Evolutionary conservation across 2,329 filamentous ascomycete species (phyloP), one percentile per base, ranked within the genome.

Genomic region (Ilyonectria sp.): DNA sequence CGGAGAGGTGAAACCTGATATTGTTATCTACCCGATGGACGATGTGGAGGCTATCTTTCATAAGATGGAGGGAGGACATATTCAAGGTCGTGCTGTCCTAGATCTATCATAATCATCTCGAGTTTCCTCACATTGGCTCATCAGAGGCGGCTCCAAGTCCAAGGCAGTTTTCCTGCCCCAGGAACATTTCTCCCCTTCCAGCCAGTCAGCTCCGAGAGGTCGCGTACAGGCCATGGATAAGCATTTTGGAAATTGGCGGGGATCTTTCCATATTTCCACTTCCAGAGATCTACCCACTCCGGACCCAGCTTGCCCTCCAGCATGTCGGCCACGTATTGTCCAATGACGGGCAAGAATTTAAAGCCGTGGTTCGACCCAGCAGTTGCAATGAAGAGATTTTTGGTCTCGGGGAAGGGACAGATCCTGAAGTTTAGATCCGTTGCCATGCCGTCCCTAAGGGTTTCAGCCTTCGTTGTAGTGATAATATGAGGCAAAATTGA

Each of bases 291-390:
- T 10, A 64, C 70, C 53, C 85, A 74, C 43, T 83, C 83, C 1
- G 77, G n/a, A 79, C 80, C 71, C 17, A 87, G 77, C 1, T 69
- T 80, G 2, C 82, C 63, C 35, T 74, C 70, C 0, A 74, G 17
- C 3, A 73, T 46, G 6, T 74, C 70, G 19, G 49, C 82, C 62
- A 87, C 79, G 71, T 85, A 86, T 57, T 85, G 83, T 13, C 86
- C 86, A n/a, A 87, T 77, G 15, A 87, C 80, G 40, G 86, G 86
- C 65, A 87, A 79, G 77, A 87, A 87, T 70, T 87, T 87, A 76
- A 82, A 87, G 9, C 77, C 86, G 63, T 87, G 86, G n/a, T 85
- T 85, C 57, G 83, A 86, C 8, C 85, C 86, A 6, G 85, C 86
- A 1, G 85, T 86, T 10, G 86, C 86, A 54, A 87, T 75, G 75